Conservation (phyloP, 2,329 filamentous ascomycete genomes). For the Aureobasidium lini region DNA sequence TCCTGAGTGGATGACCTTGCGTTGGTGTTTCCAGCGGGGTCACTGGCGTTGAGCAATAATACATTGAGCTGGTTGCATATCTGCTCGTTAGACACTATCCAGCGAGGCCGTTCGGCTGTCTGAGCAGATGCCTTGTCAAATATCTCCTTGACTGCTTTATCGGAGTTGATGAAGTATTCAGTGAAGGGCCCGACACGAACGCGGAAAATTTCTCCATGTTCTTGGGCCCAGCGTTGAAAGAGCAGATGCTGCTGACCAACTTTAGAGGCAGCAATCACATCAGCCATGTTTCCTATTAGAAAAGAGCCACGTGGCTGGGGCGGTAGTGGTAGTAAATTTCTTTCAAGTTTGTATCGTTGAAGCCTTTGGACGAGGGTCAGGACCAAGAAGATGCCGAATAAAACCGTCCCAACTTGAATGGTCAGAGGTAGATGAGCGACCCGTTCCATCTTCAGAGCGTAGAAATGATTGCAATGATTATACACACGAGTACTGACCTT, state of each 20-base stretch:
- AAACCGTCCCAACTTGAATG: background rate
- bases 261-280: background rate
- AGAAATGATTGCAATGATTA: background rate
- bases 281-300: background rate
- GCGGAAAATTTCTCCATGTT: constrained; percentile 11
- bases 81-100: constrained; percentile 14
- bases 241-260: background rate
- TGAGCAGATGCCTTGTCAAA: constrained; percentile 10
- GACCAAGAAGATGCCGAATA: background rate
- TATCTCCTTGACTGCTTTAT: constrained; percentile 10
- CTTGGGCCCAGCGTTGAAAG: constrained; percentile 2
- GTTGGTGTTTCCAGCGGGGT: constrained; percentile 14
- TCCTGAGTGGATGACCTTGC: constrained; percentile 9
- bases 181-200: constrained; percentile 9
- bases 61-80: constrained; percentile 15
- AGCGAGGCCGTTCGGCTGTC: constrained; percentile 11
- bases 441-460: background rate
- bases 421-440: background rate
- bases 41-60: constrained; percentile 7
- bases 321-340: background rate
- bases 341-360: background rate
- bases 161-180: constrained; percentile 4
- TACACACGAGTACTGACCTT: background rate
- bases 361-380: background rate
- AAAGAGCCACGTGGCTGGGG: constrained; percentile 1